Evolutionary conservation across 2,329 filamentous ascomycete genomes (phyloP).

Genomic region (Calonectria multiphialidica): DNA sequence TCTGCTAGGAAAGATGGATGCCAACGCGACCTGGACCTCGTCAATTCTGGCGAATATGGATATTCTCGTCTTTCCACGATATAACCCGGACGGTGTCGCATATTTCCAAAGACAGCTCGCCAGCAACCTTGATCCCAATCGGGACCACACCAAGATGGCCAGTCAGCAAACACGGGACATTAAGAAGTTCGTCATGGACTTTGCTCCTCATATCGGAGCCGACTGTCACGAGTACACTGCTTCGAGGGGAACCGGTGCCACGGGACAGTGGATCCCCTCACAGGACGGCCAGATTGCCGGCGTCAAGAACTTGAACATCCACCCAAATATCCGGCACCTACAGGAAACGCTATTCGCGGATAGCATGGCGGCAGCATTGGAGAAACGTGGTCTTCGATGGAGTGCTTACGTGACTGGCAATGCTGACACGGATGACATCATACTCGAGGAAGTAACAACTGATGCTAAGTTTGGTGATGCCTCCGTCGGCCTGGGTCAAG

Average conservation of each 20-base stretch:
- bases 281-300: conserved; percentile 42
- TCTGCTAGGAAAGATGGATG: conserved; percentile 43
- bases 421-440: conserved; percentile 25
- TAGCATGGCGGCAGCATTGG: conserved; percentile 37
- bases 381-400: conserved; percentile 38
- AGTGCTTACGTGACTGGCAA: conserved; percentile 43
- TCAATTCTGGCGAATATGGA: conserved; percentile 43
- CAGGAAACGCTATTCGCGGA: conserved; percentile 34
- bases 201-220: conserved; percentile 40
- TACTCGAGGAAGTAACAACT: conserved; percentile 43
- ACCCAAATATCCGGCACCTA: conserved; percentile 42
- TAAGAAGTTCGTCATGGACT: conserved; percentile 38
- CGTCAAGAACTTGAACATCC: conserved; percentile 46
- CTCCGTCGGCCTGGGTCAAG: conserved; percentile 40
- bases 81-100: conserved; percentile 45
- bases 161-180: conserved; percentile 41
- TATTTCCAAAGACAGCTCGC: conserved; percentile 45
- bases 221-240: conserved; percentile 45
- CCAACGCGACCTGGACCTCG: conserved; percentile 39
- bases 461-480: conserved; percentile 42
- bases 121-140: conserved; percentile 43
- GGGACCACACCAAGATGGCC: conserved; percentile 44
- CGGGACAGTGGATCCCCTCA: conserved; percentile 39
- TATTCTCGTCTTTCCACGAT: conserved; percentile 44
- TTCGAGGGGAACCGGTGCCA: conserved; percentile 37